A percentile compares a stretch with the other conserved stretches of the same genome.
Conservation (phyloP, 345 rosid genomes). For the Linum usitatissimum region DNA sequence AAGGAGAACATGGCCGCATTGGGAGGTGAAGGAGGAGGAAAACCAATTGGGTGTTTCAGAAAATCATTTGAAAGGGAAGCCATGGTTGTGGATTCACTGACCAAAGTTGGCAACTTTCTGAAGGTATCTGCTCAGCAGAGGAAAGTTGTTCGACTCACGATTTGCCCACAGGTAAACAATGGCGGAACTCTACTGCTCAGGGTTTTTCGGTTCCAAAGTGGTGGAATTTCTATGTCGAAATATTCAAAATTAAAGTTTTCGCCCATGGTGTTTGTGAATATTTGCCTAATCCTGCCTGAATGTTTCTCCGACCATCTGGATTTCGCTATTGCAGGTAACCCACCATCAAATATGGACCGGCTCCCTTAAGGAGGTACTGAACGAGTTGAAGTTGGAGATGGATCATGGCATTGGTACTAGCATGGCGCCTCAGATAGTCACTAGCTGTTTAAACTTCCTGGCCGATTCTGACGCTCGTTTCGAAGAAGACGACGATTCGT, state of each 20-base stretch:
- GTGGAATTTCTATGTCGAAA: too few species aligned
- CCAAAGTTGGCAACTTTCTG: constrained; percentile 42
- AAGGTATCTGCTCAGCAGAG: constrained; percentile 59
- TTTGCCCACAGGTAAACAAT: constrained; percentile 31
- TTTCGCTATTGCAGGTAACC: constrained; percentile 30
- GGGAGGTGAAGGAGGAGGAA: constrained; percentile 11
- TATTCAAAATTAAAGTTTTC: too few species aligned
- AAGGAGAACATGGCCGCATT: constrained; percentile 16
- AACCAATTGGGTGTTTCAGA: constrained; percentile 24
- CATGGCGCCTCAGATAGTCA: constrained; percentile 54
- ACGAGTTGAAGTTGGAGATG: constrained; percentile 45
- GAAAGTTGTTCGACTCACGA: constrained; percentile 41
- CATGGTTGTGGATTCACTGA: constrained; percentile 42
- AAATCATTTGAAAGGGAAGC: constrained; percentile 42
- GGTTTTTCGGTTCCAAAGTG: too few species aligned
- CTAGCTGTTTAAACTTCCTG: constrained; percentile 50
- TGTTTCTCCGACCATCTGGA: too few species aligned
- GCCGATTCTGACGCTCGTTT: constrained; percentile 30
- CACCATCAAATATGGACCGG: constrained; percentile 62
- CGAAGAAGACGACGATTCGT: constrained; percentile 17
- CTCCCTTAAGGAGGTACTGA: constrained; percentile 45
- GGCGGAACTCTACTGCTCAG: too few species aligned
- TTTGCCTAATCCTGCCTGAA: too few species aligned
- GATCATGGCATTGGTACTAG: constrained; percentile 23
- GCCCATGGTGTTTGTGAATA: too few species aligned